phyloP scores from a whole-genome alignment of 129 eudicot species.

The Ambrosia trifida region DNA sequence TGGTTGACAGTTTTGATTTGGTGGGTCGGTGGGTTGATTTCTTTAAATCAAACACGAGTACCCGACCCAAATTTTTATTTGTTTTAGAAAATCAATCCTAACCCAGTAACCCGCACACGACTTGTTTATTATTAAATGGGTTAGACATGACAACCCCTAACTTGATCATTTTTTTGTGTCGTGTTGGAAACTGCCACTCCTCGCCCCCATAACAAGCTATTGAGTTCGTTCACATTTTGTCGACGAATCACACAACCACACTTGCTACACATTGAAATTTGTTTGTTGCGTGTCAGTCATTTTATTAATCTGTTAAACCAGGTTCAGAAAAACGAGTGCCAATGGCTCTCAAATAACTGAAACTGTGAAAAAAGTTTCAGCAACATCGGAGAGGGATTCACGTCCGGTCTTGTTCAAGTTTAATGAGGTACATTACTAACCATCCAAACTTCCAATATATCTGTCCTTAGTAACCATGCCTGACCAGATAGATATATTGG shows the following conservation, averaged over 20 bases:
- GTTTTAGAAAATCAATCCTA: too few species aligned
- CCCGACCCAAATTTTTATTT: too few species aligned
- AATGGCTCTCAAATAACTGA: slow-evolving; percentile 47
- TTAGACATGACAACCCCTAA: too few species aligned
- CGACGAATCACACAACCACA: neutral
- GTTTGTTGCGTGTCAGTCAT: slow-evolving; percentile 11
- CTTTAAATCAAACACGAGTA: too few species aligned
- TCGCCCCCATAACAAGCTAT: neutral
- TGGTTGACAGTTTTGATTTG: too few species aligned
- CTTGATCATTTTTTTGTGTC: too few species aligned
- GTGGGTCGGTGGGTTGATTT: too few species aligned
- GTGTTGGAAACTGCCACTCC: too few species aligned
- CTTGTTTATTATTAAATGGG: too few species aligned
- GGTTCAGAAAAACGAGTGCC: slow-evolving; percentile 61
- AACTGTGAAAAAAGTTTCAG: slow-evolving; percentile 37
- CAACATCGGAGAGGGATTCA: slow-evolving; percentile 57
- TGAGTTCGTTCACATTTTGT: neutral
- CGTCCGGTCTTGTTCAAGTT: slow-evolving; percentile 82
- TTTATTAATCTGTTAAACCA: slow-evolving; percentile 36
- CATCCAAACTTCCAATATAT: neutral
- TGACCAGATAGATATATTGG: neutral
- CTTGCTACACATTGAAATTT: neutral
- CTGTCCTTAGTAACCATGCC: neutral
- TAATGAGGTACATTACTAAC: slow-evolving; percentile 62
- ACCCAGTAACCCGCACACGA: too few species aligned